Evolutionary conservation across 2,329 filamentous ascomycete genomes (phyloP).

Genomic region (Alternaria longipes): DNA sequence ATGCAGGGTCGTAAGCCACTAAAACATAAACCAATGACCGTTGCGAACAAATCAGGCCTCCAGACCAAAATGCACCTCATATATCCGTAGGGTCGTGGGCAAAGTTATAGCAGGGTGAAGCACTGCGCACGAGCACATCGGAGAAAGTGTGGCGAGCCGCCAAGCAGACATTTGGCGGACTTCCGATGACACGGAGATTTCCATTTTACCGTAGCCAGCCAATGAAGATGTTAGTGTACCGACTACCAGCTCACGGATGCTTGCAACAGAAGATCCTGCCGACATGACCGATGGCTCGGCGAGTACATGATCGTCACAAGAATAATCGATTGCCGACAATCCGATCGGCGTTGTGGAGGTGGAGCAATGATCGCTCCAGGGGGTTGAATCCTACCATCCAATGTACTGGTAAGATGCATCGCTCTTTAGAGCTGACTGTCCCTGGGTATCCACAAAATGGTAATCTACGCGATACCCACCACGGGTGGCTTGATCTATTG

Average conservation of each 20-base stretch:
- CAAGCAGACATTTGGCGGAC: not conserved
- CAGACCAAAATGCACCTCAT: no score
- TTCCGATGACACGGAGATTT: not conserved
- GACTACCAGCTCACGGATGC: not conserved
- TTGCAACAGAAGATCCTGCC: not conserved
- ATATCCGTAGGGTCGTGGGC: not conserved
- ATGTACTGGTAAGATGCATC: not conserved
- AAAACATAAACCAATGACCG: no score
- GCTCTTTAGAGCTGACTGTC: not conserved
- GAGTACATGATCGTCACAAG: not conserved
- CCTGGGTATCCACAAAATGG: no score
- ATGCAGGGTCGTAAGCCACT: not conserved
- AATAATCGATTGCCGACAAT: not conserved
- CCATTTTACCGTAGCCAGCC: not conserved
- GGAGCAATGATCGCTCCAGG: constrained; percentile 6
- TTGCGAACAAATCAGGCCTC: no score
- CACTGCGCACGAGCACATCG: not conserved
- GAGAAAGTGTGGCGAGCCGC: not conserved
- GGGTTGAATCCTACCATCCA: not conserved
- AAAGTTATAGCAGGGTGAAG: not conserved
- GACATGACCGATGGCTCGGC: not conserved
- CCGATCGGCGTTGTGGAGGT: constrained; percentile 1
- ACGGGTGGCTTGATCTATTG: no score
- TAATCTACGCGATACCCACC: no score
- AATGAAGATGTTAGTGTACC: not conserved